Conservation (phyloP, 306 rosid species). For the Prunus dulcis region DNA sequence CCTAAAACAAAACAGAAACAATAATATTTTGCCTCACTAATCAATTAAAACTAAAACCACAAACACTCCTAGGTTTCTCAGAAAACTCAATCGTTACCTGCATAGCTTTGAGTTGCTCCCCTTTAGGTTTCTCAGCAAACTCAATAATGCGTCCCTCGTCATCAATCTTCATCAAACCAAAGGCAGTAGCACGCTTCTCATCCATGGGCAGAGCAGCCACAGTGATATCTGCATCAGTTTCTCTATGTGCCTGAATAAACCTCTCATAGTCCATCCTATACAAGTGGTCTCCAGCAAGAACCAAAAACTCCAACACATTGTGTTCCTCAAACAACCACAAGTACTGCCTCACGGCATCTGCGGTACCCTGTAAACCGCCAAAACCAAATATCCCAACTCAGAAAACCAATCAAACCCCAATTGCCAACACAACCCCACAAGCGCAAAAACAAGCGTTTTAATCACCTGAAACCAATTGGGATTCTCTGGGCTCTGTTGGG, state of each 20-base stretch:
- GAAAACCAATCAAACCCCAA: background rate
- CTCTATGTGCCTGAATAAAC: slow-evolving; percentile 96
- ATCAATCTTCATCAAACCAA: slow-evolving; percentile 95
- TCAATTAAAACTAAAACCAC: background rate
- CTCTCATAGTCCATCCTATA: slow-evolving; percentile 95
- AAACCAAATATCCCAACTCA: background rate
- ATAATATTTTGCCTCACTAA: background rate
- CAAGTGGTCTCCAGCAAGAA: slow-evolving; percentile 94
- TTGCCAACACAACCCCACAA: background rate
- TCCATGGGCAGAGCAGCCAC: slow-evolving; percentile 99
- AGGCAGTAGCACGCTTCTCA: slow-evolving; percentile 94
- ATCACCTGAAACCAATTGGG: slow-evolving; percentile 99
- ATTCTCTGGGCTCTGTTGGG: slow-evolving; percentile 99
- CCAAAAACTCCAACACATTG: slow-evolving; percentile 82
- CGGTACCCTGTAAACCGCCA: slow-evolving; percentile 64
- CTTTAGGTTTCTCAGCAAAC: slow-evolving; percentile 93
- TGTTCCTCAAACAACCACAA: slow-evolving; percentile 97
- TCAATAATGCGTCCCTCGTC: slow-evolving; percentile 95
- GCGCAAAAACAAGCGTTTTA: background rate
- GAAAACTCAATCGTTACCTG: slow-evolving; percentile 32
- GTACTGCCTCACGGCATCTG: slow-evolving; percentile 97
- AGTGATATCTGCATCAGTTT: slow-evolving; percentile 92
- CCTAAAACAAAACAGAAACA: slow-evolving; percentile 44
- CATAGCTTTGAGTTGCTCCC: slow-evolving; percentile 96
- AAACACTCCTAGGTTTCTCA: background rate